Percentiles rank a stretch among this genome's conserved stretches.
Conservation (phyloP, 495 filamentous ascomycete genomes). For the Saxophila tyrrhenica region DNA sequence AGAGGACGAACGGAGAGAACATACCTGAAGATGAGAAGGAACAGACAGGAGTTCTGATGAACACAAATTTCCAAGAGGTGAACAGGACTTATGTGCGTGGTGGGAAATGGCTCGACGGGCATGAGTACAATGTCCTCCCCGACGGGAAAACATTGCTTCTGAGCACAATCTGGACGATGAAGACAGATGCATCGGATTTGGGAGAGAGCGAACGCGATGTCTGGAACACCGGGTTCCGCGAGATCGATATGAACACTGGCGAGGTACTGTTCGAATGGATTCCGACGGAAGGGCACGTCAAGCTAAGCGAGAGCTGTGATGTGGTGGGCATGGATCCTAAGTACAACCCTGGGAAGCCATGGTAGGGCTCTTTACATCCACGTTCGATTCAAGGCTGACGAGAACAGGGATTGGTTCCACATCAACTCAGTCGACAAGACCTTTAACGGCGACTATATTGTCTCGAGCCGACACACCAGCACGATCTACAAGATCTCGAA, state of each 20-base stretch:
- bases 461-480: conserved; percentile 11
- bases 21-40: background rate
- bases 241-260: conserved; percentile 39
- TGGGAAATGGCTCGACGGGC: background rate
- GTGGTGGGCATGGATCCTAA: background rate
- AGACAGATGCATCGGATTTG: background rate
- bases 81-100: background rate
- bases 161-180: background rate
- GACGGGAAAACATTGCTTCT: background rate
- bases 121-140: background rate
- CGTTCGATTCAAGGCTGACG: background rate
- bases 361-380: background rate
- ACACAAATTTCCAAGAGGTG: background rate
- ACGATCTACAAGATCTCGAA: conserved; percentile 5
- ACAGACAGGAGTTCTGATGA: background rate
- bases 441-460: conserved; percentile 11
- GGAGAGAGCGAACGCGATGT: background rate
- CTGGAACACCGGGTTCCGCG: conserved; percentile 34
- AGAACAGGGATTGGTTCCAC: conserved; percentile 18
- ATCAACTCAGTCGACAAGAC: conserved; percentile 15
- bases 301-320: background rate
- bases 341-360: background rate
- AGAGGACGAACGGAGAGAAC: background rate
- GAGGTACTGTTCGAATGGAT: conserved; percentile 42
- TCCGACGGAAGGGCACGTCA: conserved; percentile 31